phyloP scores from a whole-genome alignment of 2,329 filamentous ascomycete genomes.

The Zasmidium citrigriseum region DNA sequence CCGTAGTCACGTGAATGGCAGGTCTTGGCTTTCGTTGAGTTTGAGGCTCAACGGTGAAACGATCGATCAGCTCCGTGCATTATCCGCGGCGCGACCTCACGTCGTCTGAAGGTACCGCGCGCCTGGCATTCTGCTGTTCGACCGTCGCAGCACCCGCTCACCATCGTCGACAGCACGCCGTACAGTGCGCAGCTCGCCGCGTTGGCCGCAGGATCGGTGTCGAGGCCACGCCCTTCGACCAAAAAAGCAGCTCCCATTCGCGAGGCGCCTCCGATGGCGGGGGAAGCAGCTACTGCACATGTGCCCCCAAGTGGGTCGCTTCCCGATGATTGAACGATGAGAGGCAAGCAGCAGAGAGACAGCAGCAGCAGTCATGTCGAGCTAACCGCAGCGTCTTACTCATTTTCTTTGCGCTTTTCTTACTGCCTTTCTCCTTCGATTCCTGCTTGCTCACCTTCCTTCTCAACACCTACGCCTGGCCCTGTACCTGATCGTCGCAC shows the following conservation, averaged over 20 bases:
- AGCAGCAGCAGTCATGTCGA: not conserved
- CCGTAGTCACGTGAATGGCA: not conserved
- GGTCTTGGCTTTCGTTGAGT: not conserved
- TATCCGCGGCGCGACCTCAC: not conserved
- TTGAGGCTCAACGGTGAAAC: not conserved
- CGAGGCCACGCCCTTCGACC: not conserved
- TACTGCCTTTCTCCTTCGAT: too few species aligned
- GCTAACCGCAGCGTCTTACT: not conserved
- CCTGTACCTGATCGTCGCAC: not conserved
- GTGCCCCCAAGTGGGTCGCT: slow-evolving; percentile 9
- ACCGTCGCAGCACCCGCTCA: not conserved
- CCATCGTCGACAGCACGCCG: not conserved
- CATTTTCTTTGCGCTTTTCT: not conserved
- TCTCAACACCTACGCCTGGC: not conserved
- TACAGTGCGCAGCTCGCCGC: not conserved
- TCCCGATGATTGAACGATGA: slow-evolving; percentile 7
- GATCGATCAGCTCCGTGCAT: not conserved
- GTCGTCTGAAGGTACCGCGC: not conserved
- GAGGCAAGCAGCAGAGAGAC: not conserved
- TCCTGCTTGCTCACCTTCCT: too few species aligned
- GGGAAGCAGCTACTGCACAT: not conserved
- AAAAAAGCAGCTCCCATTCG: not conserved
- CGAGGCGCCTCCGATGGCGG: slow-evolving; percentile 6
- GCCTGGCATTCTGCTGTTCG: not conserved
- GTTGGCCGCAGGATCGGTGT: not conserved